Evolutionary conservation across 306 rosid species (phyloP).

Genomic region (Sesbania bispinosa): DNA sequence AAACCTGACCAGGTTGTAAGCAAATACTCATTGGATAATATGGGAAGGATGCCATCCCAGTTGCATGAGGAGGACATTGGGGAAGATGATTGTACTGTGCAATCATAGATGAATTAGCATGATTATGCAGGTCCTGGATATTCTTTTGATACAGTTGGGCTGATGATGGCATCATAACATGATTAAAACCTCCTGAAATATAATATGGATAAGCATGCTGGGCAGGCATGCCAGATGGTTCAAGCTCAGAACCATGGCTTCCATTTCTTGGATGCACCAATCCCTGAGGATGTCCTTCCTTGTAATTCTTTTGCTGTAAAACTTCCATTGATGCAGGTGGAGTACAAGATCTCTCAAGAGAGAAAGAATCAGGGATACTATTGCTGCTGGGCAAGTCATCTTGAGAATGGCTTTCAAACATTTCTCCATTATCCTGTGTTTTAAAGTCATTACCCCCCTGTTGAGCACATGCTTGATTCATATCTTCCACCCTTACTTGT

Average conservation of each 20-base stretch:
- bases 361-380: slow-evolving; percentile 66
- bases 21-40: slow-evolving; percentile 67
- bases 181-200: slow-evolving; percentile 66
- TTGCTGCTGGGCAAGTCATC: slow-evolving; percentile 63
- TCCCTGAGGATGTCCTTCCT: slow-evolving; percentile 46
- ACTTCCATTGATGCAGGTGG: slow-evolving; percentile 63
- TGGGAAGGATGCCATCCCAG: slow-evolving; percentile 69
- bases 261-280: slow-evolving; percentile 50
- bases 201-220: slow-evolving; percentile 75
- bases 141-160: slow-evolving; percentile 73
- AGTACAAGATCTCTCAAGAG: slow-evolving; percentile 84
- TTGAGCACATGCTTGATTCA: slow-evolving; percentile 38
- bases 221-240: slow-evolving; percentile 44
- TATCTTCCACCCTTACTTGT: slow-evolving; percentile 38
- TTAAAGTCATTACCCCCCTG: slow-evolving; percentile 39
- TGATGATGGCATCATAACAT: slow-evolving; percentile 65
- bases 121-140: slow-evolving; percentile 67
- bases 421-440: slow-evolving; percentile 57
- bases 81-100: slow-evolving; percentile 71
- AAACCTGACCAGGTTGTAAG: slow-evolving; percentile 79
- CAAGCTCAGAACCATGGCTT: slow-evolving; percentile 37
- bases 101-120: slow-evolving; percentile 53
- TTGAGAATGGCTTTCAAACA: slow-evolving; percentile 55
- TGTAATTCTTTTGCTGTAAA: slow-evolving; percentile 44
- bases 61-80: slow-evolving; percentile 64